Evolutionary conservation across 768 basidiomycete genomes (phyloP).

Genomic region (Plicaturopsis crispa): DNA sequence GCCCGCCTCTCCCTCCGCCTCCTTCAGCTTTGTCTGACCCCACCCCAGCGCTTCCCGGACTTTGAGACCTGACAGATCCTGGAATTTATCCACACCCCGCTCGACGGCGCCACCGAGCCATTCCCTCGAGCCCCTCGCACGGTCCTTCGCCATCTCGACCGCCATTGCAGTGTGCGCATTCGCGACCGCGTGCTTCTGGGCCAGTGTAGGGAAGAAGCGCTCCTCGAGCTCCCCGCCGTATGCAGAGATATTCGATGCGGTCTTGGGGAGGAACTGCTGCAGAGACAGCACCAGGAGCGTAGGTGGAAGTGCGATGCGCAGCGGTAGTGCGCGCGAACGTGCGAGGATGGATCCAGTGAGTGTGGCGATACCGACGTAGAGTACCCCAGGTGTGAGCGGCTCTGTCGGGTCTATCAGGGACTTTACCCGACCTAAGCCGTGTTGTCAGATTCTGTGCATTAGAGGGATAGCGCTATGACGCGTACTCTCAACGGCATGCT

Average conservation of each 20-base stretch:
- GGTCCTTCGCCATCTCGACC: conserved; percentile 48
- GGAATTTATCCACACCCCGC: conserved; percentile 43
- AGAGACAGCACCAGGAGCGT: conserved; percentile 61
- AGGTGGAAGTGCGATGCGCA: conserved; percentile 73
- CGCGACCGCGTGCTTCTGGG: conserved; percentile 59
- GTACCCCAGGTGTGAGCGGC: conserved; percentile 77
- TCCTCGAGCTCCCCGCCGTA: conserved; percentile 71
- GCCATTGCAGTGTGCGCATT: conserved; percentile 54
- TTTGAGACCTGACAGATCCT: conserved; percentile 69
- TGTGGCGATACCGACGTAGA: conserved; percentile 86
- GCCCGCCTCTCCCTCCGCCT: conserved; percentile 6
- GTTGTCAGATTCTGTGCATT: background rate
- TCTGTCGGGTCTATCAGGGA: conserved; percentile 76
- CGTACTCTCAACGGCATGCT: conserved; percentile 81
- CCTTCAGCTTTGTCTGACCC: conserved; percentile 18
- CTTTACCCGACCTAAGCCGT: conserved; percentile 64
- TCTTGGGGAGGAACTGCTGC: conserved; percentile 83
- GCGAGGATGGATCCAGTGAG: conserved; percentile 85
- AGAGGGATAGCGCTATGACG: conserved; percentile 8
- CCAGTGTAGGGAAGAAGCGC: conserved; percentile 56
- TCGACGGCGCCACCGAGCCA: conserved; percentile 36
- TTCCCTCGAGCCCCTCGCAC: conserved; percentile 36
- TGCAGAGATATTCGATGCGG: conserved; percentile 56
- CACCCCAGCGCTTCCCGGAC: conserved; percentile 51
- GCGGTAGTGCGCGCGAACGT: conserved; percentile 63